Evolutionary conservation across 345 rosid species (phyloP).

Genomic region (Carallia brachiata): DNA sequence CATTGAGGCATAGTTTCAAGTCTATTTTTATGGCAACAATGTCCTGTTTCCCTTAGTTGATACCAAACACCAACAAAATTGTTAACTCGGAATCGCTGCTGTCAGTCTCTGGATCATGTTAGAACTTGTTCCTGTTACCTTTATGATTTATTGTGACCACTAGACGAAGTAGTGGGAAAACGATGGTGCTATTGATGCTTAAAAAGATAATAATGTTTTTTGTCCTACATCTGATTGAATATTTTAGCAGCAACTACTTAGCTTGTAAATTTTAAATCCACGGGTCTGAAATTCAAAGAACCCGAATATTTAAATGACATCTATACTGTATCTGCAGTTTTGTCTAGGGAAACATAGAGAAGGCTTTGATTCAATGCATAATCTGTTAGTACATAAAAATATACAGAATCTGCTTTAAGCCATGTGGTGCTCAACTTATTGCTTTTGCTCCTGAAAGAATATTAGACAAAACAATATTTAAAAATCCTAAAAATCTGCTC

Average conservation of each 20-base stretch:
- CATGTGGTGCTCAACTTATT: conserved; percentile 31
- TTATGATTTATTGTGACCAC: conserved; percentile 9
- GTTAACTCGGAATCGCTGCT: conserved; percentile 21
- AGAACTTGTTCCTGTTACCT: conserved; percentile 29
- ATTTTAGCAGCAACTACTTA: not conserved
- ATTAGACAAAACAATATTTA: conserved; percentile 29
- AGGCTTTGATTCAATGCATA: not conserved
- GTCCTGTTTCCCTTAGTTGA: not conserved
- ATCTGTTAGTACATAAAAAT: not conserved
- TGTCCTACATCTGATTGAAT: not conserved
- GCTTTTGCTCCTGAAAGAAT: conserved; percentile 19
- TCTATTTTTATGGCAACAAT: too few species aligned
- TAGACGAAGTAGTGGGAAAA: not conserved
- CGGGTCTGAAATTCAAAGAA: conserved; percentile 2
- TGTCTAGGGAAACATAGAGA: not conserved
- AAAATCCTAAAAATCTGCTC: conserved; percentile 58
- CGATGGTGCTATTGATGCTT: not conserved
- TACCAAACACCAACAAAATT: conserved; percentile 16
- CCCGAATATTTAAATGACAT: not conserved
- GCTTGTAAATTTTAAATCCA: not conserved
- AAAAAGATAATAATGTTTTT: conserved; percentile 6
- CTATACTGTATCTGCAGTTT: not conserved
- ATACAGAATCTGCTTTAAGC: not conserved
- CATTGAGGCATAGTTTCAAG: not conserved
- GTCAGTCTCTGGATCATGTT: conserved; percentile 29